Conservation (phyloP, 352 stramenopile species). For the Pythium vanterpoolii region DNA sequence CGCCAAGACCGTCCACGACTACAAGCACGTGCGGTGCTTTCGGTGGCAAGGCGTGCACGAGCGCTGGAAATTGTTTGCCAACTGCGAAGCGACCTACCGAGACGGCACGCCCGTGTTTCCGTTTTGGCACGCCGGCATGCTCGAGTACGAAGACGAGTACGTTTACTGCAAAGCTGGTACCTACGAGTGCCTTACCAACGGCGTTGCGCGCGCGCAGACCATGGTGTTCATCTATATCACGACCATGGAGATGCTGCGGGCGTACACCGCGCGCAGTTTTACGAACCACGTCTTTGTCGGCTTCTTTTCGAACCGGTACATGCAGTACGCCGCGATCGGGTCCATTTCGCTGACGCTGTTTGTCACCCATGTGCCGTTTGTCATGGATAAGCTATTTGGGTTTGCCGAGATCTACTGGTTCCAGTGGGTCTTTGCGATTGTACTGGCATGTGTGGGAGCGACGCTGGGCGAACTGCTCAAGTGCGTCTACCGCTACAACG, state of each 20-base stretch:
- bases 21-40: conserved; percentile 48
- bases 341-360: conserved; percentile 55
- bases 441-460: conserved; percentile 28
- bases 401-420: conserved; percentile 63
- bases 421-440: conserved; percentile 52
- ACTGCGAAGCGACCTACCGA: conserved; percentile 38
- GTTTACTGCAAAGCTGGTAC: conserved; percentile 53
- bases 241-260: conserved; percentile 72
- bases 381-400: conserved; percentile 63
- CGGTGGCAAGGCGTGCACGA: conserved; percentile 40
- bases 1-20: conserved; percentile 35
- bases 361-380: conserved; percentile 48
- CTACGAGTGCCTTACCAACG: conserved; percentile 55
- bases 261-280: conserved; percentile 75
- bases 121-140: conserved; percentile 30
- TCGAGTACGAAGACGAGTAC: conserved; percentile 37
- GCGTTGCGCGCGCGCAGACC: conserved; percentile 60
- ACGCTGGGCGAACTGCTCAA: conserved; percentile 40
- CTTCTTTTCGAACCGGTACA: conserved; percentile 68
- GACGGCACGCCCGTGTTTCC: conserved; percentile 60
- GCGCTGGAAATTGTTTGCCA: conserved; percentile 53
- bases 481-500: conserved; percentile 34
- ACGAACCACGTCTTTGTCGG: conserved; percentile 51
- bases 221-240: conserved; percentile 69
- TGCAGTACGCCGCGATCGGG: conserved; percentile 48